Evolutionary conservation across 768 basidiomycete genomes (phyloP).

Genomic region (Hortiboletus flavorubellus): DNA sequence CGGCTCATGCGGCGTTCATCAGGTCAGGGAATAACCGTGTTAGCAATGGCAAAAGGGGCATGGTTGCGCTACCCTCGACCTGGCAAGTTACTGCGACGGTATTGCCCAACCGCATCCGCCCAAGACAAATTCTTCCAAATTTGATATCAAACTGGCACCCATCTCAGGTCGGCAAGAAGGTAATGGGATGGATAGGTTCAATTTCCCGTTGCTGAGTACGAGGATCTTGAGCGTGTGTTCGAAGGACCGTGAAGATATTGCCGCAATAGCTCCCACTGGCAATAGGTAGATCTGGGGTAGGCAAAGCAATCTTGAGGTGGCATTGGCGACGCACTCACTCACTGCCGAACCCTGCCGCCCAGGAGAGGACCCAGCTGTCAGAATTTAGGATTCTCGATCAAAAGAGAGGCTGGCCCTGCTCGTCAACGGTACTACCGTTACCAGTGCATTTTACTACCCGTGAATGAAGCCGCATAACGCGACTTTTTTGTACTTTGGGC

Average conservation of each 20-base stretch:
- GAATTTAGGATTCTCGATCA: too few relatives aligned
- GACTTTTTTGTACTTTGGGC: too few relatives aligned
- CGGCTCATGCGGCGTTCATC: too few relatives aligned
- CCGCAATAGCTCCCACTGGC: conserved; percentile 31
- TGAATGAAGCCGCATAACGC: too few relatives aligned
- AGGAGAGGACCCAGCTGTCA: too few relatives aligned
- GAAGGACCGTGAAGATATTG: conserved; percentile 59
- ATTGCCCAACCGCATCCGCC: conserved; percentile 73
- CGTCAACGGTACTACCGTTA: too few relatives aligned
- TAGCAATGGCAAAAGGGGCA: conserved; percentile 55
- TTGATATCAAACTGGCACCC: conserved; percentile 49
- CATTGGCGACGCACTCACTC: background rate
- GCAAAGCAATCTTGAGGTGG: conserved; percentile 46
- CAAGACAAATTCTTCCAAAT: conserved; percentile 68
- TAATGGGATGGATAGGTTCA: conserved; percentile 61
- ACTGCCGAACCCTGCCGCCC: too few relatives aligned
- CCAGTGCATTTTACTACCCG: too few relatives aligned
- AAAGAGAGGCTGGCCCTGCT: too few relatives aligned
- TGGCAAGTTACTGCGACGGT: conserved; percentile 45
- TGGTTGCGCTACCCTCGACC: conserved; percentile 28
- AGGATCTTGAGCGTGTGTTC: conserved; percentile 56
- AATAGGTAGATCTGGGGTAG: conserved; percentile 61
- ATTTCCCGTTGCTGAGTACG: conserved; percentile 58
- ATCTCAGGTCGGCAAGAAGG: conserved; percentile 36
- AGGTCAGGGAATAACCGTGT: conserved; percentile 63